Evolutionary conservation across 192 early-diverging fungal species (phyloP), one percentile per base, ranked within the genome.

Genomic region (Entomortierella lignicola): DNA sequence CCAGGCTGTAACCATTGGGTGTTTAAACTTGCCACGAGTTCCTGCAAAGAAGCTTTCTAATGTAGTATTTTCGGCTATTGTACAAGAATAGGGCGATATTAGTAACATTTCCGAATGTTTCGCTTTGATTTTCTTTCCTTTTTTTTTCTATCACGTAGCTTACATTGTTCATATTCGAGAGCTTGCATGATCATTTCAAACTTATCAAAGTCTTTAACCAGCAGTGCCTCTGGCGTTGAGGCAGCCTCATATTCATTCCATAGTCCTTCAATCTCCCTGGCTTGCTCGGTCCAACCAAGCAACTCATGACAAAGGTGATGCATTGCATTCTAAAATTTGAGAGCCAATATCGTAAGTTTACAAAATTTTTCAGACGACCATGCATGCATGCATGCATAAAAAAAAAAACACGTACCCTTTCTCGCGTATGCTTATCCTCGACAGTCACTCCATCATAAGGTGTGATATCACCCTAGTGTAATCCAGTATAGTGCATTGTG

Each of bases 121-220:
- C 12, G 7, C 15, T 47, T 15, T 3, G 4, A 20, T 47, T 2
- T 47, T 47, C 44, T 11, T 47, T 20, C 44, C 15, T 2, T 15
- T 20, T 4, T 0, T n/a, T 31, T 32, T 3, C 34, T 58, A 12
- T n/a, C 31, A 31, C 56, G 11, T 7, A 51, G 8, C 31, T 86
- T 85, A 94, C 86, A 85, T 77, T 90, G 74, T 52, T 98, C 96
- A 71, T 98, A 98, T 73, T 97, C 95, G 31, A 93, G 68, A 4
- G 95, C 95, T 81, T 96, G 94, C 51, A 95, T 85, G 64, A 95
- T 93, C 95, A 98, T 95, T 81, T 98, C 96, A 89, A 95, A 98
- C 80, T 98, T 98, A 82, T 98, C 96, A 71, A 98, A 77, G 73
- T 98, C 95, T 51, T 96, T 95, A 42, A 95, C 94, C 30, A 96